Conservation (phyloP, 352 stramenopile genomes). For the Globisporangium parvum region DNA sequence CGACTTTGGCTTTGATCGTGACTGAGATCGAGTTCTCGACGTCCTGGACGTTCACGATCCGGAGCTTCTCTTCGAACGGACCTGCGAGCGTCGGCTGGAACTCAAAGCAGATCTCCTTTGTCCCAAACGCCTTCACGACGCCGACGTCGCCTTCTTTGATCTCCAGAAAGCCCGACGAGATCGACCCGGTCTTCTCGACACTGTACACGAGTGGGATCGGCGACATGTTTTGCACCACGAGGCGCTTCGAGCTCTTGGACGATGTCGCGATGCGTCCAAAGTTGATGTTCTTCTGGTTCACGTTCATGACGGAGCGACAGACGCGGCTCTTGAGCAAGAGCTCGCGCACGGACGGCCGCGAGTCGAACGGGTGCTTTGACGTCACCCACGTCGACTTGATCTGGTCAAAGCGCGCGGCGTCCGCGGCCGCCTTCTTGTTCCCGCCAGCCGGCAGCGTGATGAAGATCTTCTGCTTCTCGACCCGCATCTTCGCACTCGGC, state of each 20-base stretch:
- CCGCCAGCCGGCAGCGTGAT: slow-evolving; percentile 80
- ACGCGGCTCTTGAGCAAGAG: slow-evolving; percentile 81
- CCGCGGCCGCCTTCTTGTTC: slow-evolving; percentile 76
- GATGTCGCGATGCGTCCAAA: slow-evolving; percentile 84
- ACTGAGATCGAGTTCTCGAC: slow-evolving; percentile 81
- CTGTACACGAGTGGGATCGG: slow-evolving; percentile 80
- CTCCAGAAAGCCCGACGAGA: slow-evolving; percentile 85
- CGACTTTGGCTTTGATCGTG: slow-evolving; percentile 87
- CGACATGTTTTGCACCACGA: slow-evolving; percentile 86
- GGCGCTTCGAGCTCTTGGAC: slow-evolving; percentile 80
- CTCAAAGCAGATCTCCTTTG: slow-evolving; percentile 87
- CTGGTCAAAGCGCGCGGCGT: slow-evolving; percentile 50
- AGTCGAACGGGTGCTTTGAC: slow-evolving; percentile 81
- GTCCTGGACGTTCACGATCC: slow-evolving; percentile 88
- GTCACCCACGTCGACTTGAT: slow-evolving; percentile 56
- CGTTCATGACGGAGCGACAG: slow-evolving; percentile 83
- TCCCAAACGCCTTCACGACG: slow-evolving; percentile 84
- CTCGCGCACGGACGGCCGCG: slow-evolving; percentile 68
- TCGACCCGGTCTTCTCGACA: slow-evolving; percentile 88
- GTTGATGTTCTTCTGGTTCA: slow-evolving; percentile 92
- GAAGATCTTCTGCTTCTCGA: slow-evolving; percentile 87
- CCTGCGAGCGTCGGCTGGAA: slow-evolving; percentile 83
- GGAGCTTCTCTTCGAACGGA: slow-evolving; percentile 86
- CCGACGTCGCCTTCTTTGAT: slow-evolving; percentile 86
- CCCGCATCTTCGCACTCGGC: slow-evolving; percentile 53